Evolutionary conservation across 1,284 basidiomycete genomes (phyloP).

Genomic region (Uromyces viciae-fabae): DNA sequence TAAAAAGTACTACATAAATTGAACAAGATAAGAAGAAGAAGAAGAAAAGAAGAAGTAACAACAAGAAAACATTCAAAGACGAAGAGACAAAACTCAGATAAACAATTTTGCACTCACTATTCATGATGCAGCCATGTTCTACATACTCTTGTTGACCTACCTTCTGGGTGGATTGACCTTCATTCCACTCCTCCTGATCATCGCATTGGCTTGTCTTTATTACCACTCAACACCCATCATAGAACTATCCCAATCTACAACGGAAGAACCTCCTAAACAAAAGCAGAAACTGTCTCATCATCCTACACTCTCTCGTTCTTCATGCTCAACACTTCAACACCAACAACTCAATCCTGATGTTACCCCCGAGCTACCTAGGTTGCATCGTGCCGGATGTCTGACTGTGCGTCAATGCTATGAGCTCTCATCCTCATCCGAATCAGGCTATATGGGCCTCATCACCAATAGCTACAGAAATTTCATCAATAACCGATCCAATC

Average conservation of each 20-base stretch:
- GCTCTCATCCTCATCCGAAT: conserved; percentile 60
- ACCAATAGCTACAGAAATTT: conserved; percentile 53
- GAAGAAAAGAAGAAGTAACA: no score
- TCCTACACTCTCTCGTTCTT: no score
- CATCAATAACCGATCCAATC: conserved; percentile 58
- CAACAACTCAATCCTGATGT: background rate
- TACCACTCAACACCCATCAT: conserved; percentile 48
- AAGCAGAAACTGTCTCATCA: no score
- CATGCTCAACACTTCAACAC: no score
- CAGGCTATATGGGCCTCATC: conserved; percentile 51
- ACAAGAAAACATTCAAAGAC: no score
- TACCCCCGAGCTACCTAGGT: conserved; percentile 60
- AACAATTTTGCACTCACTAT: no score
- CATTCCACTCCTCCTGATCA: conserved; percentile 67
- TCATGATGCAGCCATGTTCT: conserved; percentile 42
- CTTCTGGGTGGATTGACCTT: conserved; percentile 81
- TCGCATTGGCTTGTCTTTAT: conserved; percentile 62
- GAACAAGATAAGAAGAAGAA: no score
- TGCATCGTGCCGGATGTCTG: conserved; percentile 73
- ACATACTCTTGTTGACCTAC: conserved; percentile 65
- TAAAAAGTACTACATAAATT: no score
- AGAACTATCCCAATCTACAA: conserved; percentile 33
- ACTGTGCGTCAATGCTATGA: conserved; percentile 76
- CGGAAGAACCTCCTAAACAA: background rate
- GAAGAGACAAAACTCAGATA: no score